A percentile compares a stretch with the other conserved stretches of the same genome.
Evolutionary conservation across 495 filamentous ascomycete genomes (phyloP).

Genomic region (Cercophora scortea): DNA sequence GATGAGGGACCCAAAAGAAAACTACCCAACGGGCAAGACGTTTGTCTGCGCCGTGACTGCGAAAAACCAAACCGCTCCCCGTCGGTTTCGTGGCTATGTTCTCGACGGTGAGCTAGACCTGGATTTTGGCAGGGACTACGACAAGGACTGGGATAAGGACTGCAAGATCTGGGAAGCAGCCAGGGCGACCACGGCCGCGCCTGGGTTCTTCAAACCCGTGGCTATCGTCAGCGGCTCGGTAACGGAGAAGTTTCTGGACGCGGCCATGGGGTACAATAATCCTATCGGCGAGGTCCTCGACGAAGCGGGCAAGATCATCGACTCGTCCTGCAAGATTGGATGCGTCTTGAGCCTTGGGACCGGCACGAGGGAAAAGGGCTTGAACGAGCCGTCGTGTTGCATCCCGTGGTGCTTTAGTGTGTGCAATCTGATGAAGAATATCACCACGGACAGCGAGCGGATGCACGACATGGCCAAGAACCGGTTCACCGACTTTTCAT

Average conservation of each 20-base stretch:
- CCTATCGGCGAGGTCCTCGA: conserved; percentile 9
- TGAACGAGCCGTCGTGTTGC: not conserved
- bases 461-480: not conserved
- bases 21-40: conserved; percentile 3
- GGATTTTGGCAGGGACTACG: too few relatives aligned
- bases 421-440: conserved; percentile 5
- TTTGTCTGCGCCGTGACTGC: conserved; percentile 11
- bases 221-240: not conserved
- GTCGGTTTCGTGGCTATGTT: not conserved
- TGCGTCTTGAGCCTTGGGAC: conserved; percentile 15
- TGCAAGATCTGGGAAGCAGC: conserved; percentile 20
- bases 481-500: not conserved
- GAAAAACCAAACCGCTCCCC: not conserved
- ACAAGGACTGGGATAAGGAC: not conserved
- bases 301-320: conserved; percentile 7
- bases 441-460: conserved; percentile 7
- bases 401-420: not conserved
- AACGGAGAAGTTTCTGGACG: conserved; percentile 15
- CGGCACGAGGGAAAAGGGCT: conserved; percentile 1
- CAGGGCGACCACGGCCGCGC: conserved; percentile 23
- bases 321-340: not conserved
- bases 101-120: not conserved
- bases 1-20: conserved; percentile 5
- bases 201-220: conserved; percentile 18
- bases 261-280: conserved; percentile 22